Percentiles rank a stretch among this genome's conserved stretches.
phyloP scores from a whole-genome alignment of 768 basidiomycete species.

The Auricularia auricula-judae region DNA sequence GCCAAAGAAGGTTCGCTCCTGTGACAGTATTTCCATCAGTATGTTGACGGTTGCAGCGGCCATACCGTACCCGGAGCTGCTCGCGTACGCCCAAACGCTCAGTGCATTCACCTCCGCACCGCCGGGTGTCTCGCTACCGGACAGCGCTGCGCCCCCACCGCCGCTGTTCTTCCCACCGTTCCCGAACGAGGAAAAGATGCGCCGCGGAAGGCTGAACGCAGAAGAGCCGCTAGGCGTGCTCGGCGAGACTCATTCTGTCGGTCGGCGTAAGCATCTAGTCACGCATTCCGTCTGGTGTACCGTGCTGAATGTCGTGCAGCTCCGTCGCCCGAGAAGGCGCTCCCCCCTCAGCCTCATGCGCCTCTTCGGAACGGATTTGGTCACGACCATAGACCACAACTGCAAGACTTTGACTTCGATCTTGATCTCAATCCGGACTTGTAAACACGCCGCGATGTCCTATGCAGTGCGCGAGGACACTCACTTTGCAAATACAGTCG shows the following conservation, averaged over 20 bases:
- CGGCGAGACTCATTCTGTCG: slow-evolving; percentile 76
- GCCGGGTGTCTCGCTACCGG: slow-evolving; percentile 60
- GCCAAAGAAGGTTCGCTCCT: slow-evolving; percentile 50
- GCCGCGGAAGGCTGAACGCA: slow-evolving; percentile 65
- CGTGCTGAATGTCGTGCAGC: neutral
- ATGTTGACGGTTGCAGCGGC: slow-evolving; percentile 35
- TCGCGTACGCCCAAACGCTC: slow-evolving; percentile 76
- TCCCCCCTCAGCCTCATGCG: slow-evolving; percentile 21
- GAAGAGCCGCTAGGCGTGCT: slow-evolving; percentile 68
- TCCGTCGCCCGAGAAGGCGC: too few relatives aligned
- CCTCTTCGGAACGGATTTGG: slow-evolving; percentile 44
- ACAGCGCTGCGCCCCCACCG: slow-evolving; percentile 59
- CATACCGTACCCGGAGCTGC: slow-evolving; percentile 71
- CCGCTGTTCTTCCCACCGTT: slow-evolving; percentile 84
- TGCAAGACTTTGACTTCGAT: slow-evolving; percentile 67
- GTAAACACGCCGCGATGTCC: slow-evolving; percentile 15
- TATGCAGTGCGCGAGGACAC: neutral
- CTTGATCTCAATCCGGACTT: slow-evolving; percentile 79
- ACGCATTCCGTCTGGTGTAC: too few relatives aligned
- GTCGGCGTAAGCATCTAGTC: slow-evolving; percentile 41
- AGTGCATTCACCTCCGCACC: slow-evolving; percentile 83
- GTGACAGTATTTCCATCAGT: neutral
- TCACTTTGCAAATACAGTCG: neutral
- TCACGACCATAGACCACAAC: slow-evolving; percentile 46
- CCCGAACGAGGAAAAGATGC: slow-evolving; percentile 87